Evolutionary conservation across 768 basidiomycete species (phyloP).

Genomic region (Coprinopsis sp.): DNA sequence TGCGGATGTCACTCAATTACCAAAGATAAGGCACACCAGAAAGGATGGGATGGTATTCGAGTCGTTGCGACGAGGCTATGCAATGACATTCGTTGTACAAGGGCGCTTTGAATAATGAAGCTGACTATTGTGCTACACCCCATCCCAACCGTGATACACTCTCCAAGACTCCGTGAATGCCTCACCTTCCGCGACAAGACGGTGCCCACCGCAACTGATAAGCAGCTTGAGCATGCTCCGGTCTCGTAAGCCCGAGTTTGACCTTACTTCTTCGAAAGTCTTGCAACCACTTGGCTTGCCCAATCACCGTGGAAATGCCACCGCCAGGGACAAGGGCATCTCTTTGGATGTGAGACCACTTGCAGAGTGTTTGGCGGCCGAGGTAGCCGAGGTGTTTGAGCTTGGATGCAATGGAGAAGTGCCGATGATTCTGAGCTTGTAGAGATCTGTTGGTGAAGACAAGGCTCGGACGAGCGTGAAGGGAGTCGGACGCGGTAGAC

Average conservation of each 20-base stretch:
- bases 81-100: no score
- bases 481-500: slow-evolving; percentile 79
- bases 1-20: no score
- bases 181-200: slow-evolving; percentile 84
- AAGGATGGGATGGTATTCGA: no score
- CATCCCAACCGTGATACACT: slow-evolving; percentile 61
- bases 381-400: slow-evolving; percentile 58
- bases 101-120: no score
- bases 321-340: slow-evolving; percentile 80
- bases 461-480: slow-evolving; percentile 71
- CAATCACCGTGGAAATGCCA: slow-evolving; percentile 80
- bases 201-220: slow-evolving; percentile 85
- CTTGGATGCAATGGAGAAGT: slow-evolving; percentile 58
- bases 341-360: slow-evolving; percentile 56
- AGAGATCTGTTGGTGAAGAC: slow-evolving; percentile 77
- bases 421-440: slow-evolving; percentile 68
- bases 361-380: slow-evolving; percentile 64
- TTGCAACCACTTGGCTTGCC: slow-evolving; percentile 73
- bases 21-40: no score
- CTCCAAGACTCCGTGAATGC: slow-evolving; percentile 88
- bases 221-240: slow-evolving; percentile 30
- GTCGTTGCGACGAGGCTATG: no score
- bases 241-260: slow-evolving; percentile 17
- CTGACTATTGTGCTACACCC: no score
- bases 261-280: slow-evolving; percentile 48